Percentiles rank a stretch among this genome's conserved stretches.
Conservation (phyloP, 768 basidiomycete species). For the Coprinellus aureogranulatus region DNA sequence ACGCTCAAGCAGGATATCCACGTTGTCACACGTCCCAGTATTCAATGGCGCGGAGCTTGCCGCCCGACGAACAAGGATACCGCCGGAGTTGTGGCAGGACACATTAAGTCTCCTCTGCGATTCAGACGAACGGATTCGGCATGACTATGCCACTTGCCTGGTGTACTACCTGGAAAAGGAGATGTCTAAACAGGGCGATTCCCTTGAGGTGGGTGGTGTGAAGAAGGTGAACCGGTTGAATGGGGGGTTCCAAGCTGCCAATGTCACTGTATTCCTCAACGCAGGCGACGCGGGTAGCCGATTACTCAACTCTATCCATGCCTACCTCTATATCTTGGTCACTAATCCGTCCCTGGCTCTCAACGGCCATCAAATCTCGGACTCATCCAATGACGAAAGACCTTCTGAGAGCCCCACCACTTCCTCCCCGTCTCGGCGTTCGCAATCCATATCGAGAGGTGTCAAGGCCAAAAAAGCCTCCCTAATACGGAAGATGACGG, state of each 20-base stretch:
- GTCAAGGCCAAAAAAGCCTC: conserved; percentile 60
- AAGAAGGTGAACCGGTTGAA: conserved; percentile 44
- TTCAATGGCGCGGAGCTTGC: conserved; percentile 26
- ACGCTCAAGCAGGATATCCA: not conserved
- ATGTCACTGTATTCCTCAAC: conserved; percentile 47
- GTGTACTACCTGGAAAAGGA: conserved; percentile 75
- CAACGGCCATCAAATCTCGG: conserved; percentile 23
- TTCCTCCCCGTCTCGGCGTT: conserved; percentile 23
- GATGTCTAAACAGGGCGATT: conserved; percentile 62
- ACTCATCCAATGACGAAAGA: not conserved
- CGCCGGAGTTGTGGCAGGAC: conserved; percentile 89
- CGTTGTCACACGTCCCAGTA: not conserved
- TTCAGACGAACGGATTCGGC: conserved; percentile 69
- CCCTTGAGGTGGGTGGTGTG: conserved; percentile 42
- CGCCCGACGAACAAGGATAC: conserved; percentile 63
- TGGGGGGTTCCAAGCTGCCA: conserved; percentile 50
- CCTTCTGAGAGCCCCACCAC: conserved; percentile 5
- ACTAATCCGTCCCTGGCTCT: conserved; percentile 27
- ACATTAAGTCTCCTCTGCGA: conserved; percentile 85
- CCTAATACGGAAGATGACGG: conserved; percentile 48
- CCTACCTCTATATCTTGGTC: conserved; percentile 76
- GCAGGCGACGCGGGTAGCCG: conserved; percentile 61
- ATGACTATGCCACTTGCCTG: conserved; percentile 73
- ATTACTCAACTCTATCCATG: conserved; percentile 78
- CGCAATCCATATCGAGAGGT: conserved; percentile 40